Evolutionary conservation across 2,329 filamentous ascomycete genomes (phyloP).

Genomic region (Verticillium nonalfalfae): DNA sequence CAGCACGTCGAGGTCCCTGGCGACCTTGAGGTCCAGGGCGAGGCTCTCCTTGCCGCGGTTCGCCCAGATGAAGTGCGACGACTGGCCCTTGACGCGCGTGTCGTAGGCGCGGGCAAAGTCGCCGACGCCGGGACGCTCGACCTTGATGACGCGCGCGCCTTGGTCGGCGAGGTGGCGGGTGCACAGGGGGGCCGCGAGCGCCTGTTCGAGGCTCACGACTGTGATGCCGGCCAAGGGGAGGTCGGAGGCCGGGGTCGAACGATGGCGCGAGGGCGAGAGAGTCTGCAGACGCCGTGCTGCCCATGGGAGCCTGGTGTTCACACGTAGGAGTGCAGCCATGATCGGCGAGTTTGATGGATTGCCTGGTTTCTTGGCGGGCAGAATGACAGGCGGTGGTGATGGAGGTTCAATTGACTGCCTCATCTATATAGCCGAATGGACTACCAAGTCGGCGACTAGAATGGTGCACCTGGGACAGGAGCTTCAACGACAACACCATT

Average conservation of each 20-base stretch:
- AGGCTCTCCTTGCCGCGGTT: conserved; percentile 49
- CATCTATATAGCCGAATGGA: background rate
- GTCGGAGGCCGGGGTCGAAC: background rate
- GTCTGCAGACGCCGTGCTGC: background rate
- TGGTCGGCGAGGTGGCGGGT: conserved; percentile 47
- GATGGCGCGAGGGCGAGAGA: background rate
- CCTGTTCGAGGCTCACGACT: conserved; percentile 46
- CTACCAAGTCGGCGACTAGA: background rate
- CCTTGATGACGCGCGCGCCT: conserved; percentile 48
- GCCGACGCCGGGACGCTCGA: conserved; percentile 42
- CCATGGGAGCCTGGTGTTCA: background rate
- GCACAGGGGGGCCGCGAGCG: conserved; percentile 48
- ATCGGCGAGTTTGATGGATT: background rate
- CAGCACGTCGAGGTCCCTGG: conserved; percentile 33
- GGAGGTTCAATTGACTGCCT: background rate
- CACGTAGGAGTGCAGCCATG: background rate
- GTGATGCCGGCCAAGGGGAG: conserved; percentile 33
- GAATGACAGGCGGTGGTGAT: too few species aligned
- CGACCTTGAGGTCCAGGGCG: conserved; percentile 40
- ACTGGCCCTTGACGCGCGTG: conserved; percentile 37
- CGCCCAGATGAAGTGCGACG: conserved; percentile 50
- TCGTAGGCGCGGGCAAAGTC: conserved; percentile 49
- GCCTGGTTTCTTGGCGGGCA: background rate
- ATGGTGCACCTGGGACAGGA: background rate
- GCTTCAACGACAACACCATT: too few species aligned